Conservation (phyloP, 306 rosid species). For the Senna tora region DNA sequence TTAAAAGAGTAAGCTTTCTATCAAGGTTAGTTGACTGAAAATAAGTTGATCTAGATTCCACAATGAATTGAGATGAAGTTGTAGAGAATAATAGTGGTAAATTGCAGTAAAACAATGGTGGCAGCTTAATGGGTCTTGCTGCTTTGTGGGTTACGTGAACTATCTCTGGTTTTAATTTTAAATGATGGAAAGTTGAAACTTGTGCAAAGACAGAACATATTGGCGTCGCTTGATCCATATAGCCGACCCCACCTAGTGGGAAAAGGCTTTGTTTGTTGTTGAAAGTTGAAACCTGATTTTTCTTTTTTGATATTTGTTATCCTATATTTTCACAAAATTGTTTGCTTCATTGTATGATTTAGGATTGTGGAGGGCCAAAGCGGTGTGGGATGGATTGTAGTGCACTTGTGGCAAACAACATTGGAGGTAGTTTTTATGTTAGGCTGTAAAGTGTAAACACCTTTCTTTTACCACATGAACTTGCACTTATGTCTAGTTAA, state of each 20-base stretch:
- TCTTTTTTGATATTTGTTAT: neutral
- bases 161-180: conserved; percentile 27
- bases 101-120: neutral
- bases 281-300: no score
- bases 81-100: conserved; percentile 17
- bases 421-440: conserved; percentile 58
- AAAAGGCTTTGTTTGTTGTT: no score
- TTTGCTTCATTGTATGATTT: conserved; percentile 37
- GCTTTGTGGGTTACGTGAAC: neutral
- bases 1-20: conserved; percentile 30
- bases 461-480: conserved; percentile 24
- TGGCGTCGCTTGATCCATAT: no score
- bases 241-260: no score
- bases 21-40: conserved; percentile 24
- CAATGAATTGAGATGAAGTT: conserved; percentile 19
- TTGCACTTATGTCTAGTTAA: conserved; percentile 10
- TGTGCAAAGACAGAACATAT: no score
- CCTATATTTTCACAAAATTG: conserved; percentile 9
- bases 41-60: conserved; percentile 19
- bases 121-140: conserved; percentile 22
- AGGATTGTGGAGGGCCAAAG: conserved; percentile 88
- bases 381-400: conserved; percentile 86
- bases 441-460: neutral
- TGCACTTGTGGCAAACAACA: conserved; percentile 68
- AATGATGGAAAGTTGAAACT: conserved; percentile 10